phyloP scores from a whole-genome alignment of 73 alveolate genomes.

The Tetrahymena borealis region DNA sequence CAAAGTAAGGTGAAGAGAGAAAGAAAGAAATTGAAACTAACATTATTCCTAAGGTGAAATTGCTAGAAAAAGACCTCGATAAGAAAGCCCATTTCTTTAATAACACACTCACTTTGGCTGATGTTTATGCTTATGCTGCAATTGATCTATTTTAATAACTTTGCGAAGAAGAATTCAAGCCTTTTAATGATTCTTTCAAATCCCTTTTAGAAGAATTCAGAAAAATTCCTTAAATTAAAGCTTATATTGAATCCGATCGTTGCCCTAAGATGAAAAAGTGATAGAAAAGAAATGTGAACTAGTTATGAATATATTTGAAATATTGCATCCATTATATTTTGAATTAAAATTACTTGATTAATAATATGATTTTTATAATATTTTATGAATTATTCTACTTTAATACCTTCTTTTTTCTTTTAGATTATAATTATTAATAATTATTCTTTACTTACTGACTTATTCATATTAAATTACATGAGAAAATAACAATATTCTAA shows the following conservation, averaged over 20 bases:
- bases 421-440: no score
- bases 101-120: not conserved
- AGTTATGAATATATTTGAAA: no score
- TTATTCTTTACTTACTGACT: no score
- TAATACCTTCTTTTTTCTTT: no score
- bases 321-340: no score
- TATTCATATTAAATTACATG: no score
- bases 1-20: not conserved
- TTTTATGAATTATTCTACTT: no score
- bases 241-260: not conserved
- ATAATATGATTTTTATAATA: no score
- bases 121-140: not conserved
- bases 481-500: no score
- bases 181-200: not conserved
- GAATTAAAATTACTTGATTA: no score
- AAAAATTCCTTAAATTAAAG: not conserved
- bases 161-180: not conserved
- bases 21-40: not conserved
- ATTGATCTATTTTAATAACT: not conserved
- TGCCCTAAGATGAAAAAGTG: not conserved
- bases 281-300: not conserved
- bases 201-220: not conserved
- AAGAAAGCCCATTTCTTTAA: not conserved
- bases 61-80: not conserved
- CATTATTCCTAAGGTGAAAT: not conserved